Conservation (phyloP, 2,329 filamentous ascomycete genomes). For the Geosmithia putterillii region DNA sequence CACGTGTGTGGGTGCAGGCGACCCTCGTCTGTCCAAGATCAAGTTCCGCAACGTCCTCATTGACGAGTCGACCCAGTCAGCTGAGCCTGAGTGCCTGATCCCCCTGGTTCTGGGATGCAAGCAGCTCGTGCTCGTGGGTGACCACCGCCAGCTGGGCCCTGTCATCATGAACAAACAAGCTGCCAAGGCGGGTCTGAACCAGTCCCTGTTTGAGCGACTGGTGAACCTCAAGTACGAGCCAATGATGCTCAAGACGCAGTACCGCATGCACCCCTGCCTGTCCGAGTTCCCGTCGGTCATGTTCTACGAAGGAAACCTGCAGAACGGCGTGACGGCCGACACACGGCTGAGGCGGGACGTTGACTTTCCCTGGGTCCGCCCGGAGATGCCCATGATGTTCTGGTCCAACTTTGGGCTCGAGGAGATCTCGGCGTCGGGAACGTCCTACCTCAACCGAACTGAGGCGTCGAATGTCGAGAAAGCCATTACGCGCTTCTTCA, state of each 20-base stretch:
- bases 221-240: conserved; percentile 84
- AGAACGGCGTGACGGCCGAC: conserved; percentile 88
- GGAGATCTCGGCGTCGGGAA: conserved; percentile 95
- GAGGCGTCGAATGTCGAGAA: conserved; percentile 98
- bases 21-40: conserved; percentile 89
- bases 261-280: conserved; percentile 96
- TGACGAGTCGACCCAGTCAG: conserved; percentile 95
- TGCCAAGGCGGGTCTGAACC: conserved; percentile 91
- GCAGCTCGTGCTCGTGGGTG: conserved; percentile 95
- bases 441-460: conserved; percentile 94
- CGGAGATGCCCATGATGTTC: conserved; percentile 98
- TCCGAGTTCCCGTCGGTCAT: conserved; percentile 98
- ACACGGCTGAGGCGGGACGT: conserved; percentile 85
- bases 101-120: conserved; percentile 94
- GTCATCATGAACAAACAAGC: conserved; percentile 99
- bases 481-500: conserved; percentile 97
- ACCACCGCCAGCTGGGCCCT: conserved; percentile 94
- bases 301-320: conserved; percentile 96
- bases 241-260: conserved; percentile 91
- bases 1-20: conserved; percentile 93
- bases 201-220: conserved; percentile 94
- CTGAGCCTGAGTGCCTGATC: conserved; percentile 98
- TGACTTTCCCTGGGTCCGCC: conserved; percentile 95
- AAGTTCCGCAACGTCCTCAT: conserved; percentile 98
- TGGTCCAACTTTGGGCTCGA: conserved; percentile 98